Evolutionary conservation across 768 basidiomycete species (phyloP).

Genomic region (Xerocomus brunneocitrinus): DNA sequence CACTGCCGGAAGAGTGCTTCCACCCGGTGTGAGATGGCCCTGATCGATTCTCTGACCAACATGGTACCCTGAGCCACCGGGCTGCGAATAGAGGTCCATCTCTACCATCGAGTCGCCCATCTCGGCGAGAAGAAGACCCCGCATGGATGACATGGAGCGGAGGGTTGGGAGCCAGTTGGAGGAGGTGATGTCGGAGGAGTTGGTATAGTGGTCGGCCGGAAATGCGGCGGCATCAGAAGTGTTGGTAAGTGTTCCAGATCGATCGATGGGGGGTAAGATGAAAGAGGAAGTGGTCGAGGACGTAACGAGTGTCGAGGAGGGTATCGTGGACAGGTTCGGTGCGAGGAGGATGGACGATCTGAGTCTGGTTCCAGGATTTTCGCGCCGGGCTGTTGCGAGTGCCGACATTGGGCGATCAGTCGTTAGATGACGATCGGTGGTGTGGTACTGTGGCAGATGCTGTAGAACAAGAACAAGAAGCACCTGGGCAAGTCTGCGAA

Average conservation of each 20-base stretch:
- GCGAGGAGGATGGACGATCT: slow-evolving; percentile 17
- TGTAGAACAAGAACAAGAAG: slow-evolving; percentile 11
- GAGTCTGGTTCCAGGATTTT: slow-evolving; percentile 2
- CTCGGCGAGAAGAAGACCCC: slow-evolving; percentile 45
- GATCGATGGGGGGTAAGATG: slow-evolving; percentile 12
- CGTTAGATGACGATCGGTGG: neutral
- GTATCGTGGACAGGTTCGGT: slow-evolving; percentile 24
- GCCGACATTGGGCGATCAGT: slow-evolving; percentile 13
- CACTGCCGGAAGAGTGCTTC: slow-evolving; percentile 15
- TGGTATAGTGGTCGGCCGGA: slow-evolving; percentile 1
- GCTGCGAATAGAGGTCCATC: slow-evolving; percentile 33
- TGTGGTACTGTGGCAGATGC: slow-evolving; percentile 3
- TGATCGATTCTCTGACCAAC: slow-evolving; percentile 39
- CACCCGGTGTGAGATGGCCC: slow-evolving; percentile 30
- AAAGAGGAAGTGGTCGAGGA: slow-evolving; percentile 26
- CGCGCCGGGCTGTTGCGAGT: neutral
- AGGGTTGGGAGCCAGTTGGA: slow-evolving; percentile 24
- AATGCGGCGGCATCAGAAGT: slow-evolving; percentile 21
- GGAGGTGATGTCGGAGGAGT: slow-evolving; percentile 1
- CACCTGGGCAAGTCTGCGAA: neutral
- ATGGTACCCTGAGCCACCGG: slow-evolving; percentile 35
- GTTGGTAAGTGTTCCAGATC: slow-evolving; percentile 11
- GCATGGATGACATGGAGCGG: slow-evolving; percentile 40
- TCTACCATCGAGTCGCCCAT: slow-evolving; percentile 45
- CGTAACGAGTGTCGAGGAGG: slow-evolving; percentile 22